Conservation (phyloP, 2,329 filamentous ascomycete genomes). For the Stagonosporopsis tanaceti region DNA sequence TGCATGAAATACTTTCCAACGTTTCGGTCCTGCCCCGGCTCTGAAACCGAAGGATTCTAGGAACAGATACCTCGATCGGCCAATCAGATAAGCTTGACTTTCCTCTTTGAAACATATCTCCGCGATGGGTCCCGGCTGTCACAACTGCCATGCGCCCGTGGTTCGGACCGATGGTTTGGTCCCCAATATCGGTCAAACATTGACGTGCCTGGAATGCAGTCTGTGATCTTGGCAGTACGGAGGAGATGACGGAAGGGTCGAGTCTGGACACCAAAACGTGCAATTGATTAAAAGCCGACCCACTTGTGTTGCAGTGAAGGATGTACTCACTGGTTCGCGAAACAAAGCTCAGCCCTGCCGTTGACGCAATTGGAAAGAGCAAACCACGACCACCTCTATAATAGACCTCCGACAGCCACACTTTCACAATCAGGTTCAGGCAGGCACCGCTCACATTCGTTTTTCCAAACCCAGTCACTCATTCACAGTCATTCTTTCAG, state of each 20-base stretch:
- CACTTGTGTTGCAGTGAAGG: slow-evolving; percentile 13
- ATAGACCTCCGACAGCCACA: background rate
- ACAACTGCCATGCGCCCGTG: slow-evolving; percentile 2
- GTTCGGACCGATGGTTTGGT: slow-evolving; percentile 14
- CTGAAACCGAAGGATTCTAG: slow-evolving; percentile 2
- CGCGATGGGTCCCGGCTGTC: slow-evolving; percentile 6
- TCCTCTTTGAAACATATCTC: slow-evolving; percentile 13
- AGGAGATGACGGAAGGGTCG: slow-evolving; percentile 18
- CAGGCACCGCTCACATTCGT: slow-evolving; percentile 13
- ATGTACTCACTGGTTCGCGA: background rate
- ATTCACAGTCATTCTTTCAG: slow-evolving; percentile 25
- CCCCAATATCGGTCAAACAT: slow-evolving; percentile 18
- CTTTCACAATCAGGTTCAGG: background rate
- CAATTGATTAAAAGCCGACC: slow-evolving; percentile 12
- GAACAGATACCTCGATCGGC: slow-evolving; percentile 4
- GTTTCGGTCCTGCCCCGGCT: slow-evolving; percentile 15
- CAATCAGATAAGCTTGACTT: slow-evolving; percentile 12
- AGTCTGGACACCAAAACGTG: slow-evolving; percentile 7
- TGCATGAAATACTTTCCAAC: slow-evolving; percentile 9
- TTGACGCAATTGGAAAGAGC: slow-evolving; percentile 4
- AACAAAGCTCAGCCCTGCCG: background rate
- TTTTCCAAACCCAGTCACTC: slow-evolving; percentile 6
- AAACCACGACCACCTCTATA: slow-evolving; percentile 1
- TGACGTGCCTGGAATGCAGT: slow-evolving; percentile 18
- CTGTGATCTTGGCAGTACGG: slow-evolving; percentile 7